These are phyloP conservation scores for Penicillium steckii DNA, from an alignment of 495 filamentous ascomycete genomes.

Conservation along the genomic window DNA sequence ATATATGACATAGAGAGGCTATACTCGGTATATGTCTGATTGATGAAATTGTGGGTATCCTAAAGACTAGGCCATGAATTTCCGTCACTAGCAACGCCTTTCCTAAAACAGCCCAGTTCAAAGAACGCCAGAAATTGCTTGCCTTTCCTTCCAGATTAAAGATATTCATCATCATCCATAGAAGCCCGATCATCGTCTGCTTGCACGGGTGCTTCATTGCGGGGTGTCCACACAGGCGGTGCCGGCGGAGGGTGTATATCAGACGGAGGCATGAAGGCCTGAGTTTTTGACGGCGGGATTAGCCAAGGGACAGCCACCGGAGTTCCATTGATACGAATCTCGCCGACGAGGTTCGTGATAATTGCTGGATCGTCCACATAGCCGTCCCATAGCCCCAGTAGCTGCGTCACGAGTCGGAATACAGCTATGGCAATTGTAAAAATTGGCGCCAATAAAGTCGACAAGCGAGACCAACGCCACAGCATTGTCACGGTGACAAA, in stretches of 20 bases:
- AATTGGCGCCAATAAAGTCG: constrained; percentile 29
- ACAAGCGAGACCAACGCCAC: constrained; percentile 44
- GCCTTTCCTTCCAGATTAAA: constrained; percentile 15
- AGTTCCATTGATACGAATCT: constrained; percentile 37
- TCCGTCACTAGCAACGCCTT: not conserved
- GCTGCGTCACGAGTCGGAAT: constrained; percentile 32
- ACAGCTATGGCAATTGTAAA: constrained; percentile 32
- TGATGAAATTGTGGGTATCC: not conserved
- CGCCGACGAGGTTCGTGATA: constrained; percentile 28
- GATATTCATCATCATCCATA: constrained; percentile 39
- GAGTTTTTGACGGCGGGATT: constrained; percentile 9
- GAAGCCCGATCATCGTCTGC: constrained; percentile 20
- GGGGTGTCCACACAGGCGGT: constrained; percentile 17
- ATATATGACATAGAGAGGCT: no score
- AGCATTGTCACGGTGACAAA: constrained; percentile 48
- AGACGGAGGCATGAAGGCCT: constrained; percentile 6
- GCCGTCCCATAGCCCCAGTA: constrained; percentile 44
- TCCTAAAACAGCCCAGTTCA: not conserved
- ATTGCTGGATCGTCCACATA: constrained; percentile 38
- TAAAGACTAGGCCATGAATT: not conserved
- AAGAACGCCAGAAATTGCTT: not conserved
- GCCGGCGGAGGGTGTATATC: constrained; percentile 9
- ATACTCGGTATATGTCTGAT: not conserved
- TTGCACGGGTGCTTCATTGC: constrained; percentile 8
- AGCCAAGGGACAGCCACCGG: constrained; percentile 26